phyloP scores from a whole-genome alignment of 441 rosid species.

The Erodium trifolium region DNA sequence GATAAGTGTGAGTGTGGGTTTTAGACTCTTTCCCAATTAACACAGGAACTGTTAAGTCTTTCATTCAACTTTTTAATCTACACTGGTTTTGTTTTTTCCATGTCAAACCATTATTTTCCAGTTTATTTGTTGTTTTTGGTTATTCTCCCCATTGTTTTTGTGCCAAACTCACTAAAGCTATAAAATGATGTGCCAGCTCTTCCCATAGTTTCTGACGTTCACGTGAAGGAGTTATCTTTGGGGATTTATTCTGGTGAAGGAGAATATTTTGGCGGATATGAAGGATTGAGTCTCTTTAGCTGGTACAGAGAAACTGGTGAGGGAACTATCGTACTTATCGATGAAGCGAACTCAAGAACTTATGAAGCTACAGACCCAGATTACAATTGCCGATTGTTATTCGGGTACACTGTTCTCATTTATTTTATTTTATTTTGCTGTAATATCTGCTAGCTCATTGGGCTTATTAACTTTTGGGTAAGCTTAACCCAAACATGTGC shows the following conservation, averaged over 20 bases:
- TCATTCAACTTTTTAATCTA: neutral
- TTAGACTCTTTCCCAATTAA: neutral
- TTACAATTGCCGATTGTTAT: conserved; percentile 68
- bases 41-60: neutral
- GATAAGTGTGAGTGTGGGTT: neutral
- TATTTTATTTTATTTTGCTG: conserved; percentile 1
- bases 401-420: conserved; percentile 52
- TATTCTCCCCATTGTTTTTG: conserved; percentile 1
- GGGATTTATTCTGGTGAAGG: conserved; percentile 81
- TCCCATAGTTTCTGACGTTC: conserved; percentile 55
- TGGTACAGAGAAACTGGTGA: conserved; percentile 85
- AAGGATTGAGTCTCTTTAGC: conserved; percentile 79
- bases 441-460: neutral
- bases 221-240: conserved; percentile 50
- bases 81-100: conserved; percentile 7
- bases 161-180: conserved; percentile 10
- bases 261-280: conserved; percentile 88
- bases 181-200: conserved; percentile 14
- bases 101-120: neutral
- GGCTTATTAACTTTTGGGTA: neutral
- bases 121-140: conserved; percentile 6
- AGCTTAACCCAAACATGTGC: neutral
- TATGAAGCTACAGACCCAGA: conserved; percentile 80
- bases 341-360: conserved; percentile 57
- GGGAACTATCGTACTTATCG: conserved; percentile 57